Percentiles rank a stretch among this genome's conserved stretches.
Evolutionary conservation across 2,329 filamentous ascomycete genomes (phyloP).

Genomic region (Penicillium freii): DNA sequence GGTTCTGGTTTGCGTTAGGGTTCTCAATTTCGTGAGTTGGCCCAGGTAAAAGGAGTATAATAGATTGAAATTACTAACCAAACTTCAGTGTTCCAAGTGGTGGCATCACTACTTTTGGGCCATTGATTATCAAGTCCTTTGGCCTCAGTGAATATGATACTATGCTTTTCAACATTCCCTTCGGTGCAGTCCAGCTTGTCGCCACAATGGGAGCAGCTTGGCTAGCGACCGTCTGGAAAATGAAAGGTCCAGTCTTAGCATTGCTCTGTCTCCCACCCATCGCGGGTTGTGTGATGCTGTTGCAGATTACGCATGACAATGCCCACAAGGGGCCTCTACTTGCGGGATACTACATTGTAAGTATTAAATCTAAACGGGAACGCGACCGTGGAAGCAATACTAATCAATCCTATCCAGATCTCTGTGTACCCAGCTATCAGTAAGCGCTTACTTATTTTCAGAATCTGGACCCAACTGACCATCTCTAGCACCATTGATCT

Average conservation of each 20-base stretch:
- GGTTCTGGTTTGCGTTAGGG: slow-evolving; percentile 56
- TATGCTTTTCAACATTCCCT: slow-evolving; percentile 61
- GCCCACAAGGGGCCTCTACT: slow-evolving; percentile 53
- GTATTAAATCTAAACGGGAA: not conserved
- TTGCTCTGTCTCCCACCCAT: slow-evolving; percentile 58
- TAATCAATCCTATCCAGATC: slow-evolving; percentile 35
- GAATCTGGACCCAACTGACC: slow-evolving; percentile 11
- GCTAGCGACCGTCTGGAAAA: slow-evolving; percentile 54
- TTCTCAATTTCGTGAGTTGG: slow-evolving; percentile 52
- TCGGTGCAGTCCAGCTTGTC: slow-evolving; percentile 60
- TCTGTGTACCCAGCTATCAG: slow-evolving; percentile 60
- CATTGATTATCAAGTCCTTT: slow-evolving; percentile 58
- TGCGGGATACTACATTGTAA: slow-evolving; percentile 55
- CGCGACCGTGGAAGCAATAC: not conserved
- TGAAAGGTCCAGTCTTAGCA: slow-evolving; percentile 56
- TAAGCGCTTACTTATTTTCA: slow-evolving; percentile 23
- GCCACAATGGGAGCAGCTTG: slow-evolving; percentile 59
- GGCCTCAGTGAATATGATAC: slow-evolving; percentile 57
- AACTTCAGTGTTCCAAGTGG: slow-evolving; percentile 52
- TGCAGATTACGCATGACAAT: slow-evolving; percentile 49
- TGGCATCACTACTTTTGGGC: slow-evolving; percentile 59
- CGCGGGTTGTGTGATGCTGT: slow-evolving; percentile 55
- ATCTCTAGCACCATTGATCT: slow-evolving; percentile 59
- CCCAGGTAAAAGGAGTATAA: not conserved
- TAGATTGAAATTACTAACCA: slow-evolving; percentile 5